Base-by-base conservation (phyloP, 108 stramenopile genomes). In the Skeletonema grethae region DNA sequence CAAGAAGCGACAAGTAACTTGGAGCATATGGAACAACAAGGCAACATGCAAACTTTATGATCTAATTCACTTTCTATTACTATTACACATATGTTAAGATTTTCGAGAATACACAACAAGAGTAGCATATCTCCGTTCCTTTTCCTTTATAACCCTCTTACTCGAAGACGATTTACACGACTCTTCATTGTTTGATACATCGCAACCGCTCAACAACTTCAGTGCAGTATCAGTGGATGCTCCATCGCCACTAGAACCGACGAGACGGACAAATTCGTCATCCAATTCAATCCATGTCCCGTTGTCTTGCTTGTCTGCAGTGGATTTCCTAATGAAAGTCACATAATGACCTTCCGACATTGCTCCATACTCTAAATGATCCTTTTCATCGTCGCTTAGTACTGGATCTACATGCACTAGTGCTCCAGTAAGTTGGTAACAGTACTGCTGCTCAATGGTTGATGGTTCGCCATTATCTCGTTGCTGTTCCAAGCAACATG, bases 261-360 rank as follows among this genome's bases (percentile, higher is more conserved):
- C 65, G 57, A 41, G 20, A 30, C 58, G 69, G 22, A 77, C 58
- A 28, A 20, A 12, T 22, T 66, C 69, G 46, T 80, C 69, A 57
- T 73, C 67, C 2, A 69, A n/a, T 67, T 73, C 72, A 35, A 53
- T 45, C 79, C 79, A 80, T 30, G 50, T 32, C 20, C 13, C 46
- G 25, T 29, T 68, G n/a, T 36, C 50, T 46, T 58, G 29, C 5
- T 29, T 39, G 4, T 20, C 36, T 34, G 7, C 34, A 7, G 32
- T 7, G 18, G 25, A 6, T 28, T 39, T 22, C 30, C 53, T 32
- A 32, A 72, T 25, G 45, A 67, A 69, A 13, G 79, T 69, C 3
- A 80, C 79, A 30, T 80, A 80, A 56, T 80, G 79, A 2, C 79
- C 79, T 63, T 73, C 79, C 0, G 53, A 12, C 22, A 43, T 53